Evolutionary conservation across 768 basidiomycete species (phyloP), one percentile per base, ranked within the genome.

Genomic region (Pleurotus salmoneostramineus): DNA sequence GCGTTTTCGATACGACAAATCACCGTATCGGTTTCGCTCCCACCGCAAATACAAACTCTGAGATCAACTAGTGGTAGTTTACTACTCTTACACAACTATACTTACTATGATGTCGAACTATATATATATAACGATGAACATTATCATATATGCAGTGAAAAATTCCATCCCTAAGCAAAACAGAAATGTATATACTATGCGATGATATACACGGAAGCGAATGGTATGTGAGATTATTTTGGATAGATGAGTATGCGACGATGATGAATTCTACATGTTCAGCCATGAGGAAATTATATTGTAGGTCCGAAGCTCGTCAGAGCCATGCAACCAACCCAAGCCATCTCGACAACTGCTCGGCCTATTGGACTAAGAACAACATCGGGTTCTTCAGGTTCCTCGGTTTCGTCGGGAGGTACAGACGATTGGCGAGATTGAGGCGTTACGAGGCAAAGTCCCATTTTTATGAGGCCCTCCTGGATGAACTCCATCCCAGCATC

Each of bases 401-500:
- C 73, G 0, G 59, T 60, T 21, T 57, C 52, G 3, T 63, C 60
- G 6, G 33, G 15, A 10, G 64, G 33, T 1, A 56, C 11, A 5
- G 67, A 65, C 5, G 52, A 21, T 48, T 48, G 8, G 58, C 47
- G 52, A 21, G 66, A 68, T 43, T 70, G 66, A 36, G 66, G 69
- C 1, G 52, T 42, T 2, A 73, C 66, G 27, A 72, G 72, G 63
- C 87, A 86, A 60, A 95, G 72, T 0, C 91, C 91, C 57, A 95
- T 77, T 68, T 85, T 83, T 62, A 84, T 79, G 56, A 95, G 77
- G 0, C 91, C 93, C 50, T 95, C 87, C 0, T 88, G 82, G n/a
- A 85, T 69, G 60, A 95, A 92, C 68, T 91, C 85, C 51, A 95
- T 81, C 3, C 91, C 91, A 0, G 74, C 69, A 33, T 85, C 81